phyloP scores from a whole-genome alignment of 2,329 filamentous ascomycete genomes.

The Botryosphaeria dothidea region DNA sequence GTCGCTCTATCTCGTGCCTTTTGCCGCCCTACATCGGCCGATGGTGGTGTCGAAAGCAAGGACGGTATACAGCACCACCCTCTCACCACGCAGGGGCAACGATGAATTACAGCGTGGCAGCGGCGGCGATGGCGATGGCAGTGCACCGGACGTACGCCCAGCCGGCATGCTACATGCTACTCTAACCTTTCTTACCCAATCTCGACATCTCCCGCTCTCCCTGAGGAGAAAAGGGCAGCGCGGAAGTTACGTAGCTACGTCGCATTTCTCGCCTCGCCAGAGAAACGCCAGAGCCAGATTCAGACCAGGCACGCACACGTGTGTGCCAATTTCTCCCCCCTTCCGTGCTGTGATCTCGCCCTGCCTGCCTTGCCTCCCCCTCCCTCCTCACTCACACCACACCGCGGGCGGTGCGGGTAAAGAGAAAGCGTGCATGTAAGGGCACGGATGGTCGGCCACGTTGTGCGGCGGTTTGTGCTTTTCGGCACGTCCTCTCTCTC shows the following conservation, averaged over 20 bases:
- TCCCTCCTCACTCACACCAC: background rate
- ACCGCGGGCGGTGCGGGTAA: background rate
- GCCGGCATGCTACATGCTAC: too few relatives aligned
- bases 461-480: background rate
- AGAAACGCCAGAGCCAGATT: background rate
- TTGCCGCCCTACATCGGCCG: background rate
- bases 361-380: background rate
- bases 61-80: background rate
- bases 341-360: background rate
- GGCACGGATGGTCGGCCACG: slow-evolving; percentile 8
- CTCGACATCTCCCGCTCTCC: background rate
- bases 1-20: background rate
- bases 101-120: background rate
- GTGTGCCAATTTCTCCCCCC: background rate
- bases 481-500: background rate
- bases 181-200: background rate
- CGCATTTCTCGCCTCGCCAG: background rate
- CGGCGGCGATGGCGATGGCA: background rate
- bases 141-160: background rate
- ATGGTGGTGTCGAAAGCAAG: background rate
- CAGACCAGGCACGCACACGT: background rate
- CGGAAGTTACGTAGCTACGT: slow-evolving; percentile 8
- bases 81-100: background rate
- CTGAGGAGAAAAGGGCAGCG: too few relatives aligned
- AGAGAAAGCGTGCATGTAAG: background rate